Evolutionary conservation across 306 rosid genomes (phyloP).

Genomic region (Potentilla sterilis): DNA sequence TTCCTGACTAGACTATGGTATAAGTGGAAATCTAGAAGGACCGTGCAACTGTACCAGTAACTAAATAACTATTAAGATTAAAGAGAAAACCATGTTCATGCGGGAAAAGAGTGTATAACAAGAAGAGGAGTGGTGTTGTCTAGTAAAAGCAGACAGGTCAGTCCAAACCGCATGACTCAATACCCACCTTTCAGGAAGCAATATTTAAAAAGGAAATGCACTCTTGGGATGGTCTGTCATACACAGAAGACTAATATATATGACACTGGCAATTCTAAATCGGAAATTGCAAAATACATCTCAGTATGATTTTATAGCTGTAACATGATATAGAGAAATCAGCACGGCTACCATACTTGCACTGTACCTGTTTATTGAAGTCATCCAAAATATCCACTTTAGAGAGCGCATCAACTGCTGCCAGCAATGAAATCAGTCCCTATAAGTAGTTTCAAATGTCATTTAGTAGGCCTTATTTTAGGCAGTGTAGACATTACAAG

Average conservation of each 20-base stretch:
- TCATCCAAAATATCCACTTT: conserved; percentile 53
- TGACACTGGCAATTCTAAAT: neutral
- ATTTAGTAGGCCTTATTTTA: conserved; percentile 17
- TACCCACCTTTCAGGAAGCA: neutral
- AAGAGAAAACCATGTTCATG: neutral
- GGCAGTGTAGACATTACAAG: conserved; percentile 19
- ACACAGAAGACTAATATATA: neutral
- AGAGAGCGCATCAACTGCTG: conserved; percentile 85
- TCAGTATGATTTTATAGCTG: neutral
- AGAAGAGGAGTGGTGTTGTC: neutral
- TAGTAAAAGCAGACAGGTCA: neutral
- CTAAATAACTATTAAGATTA: neutral
- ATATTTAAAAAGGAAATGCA: neutral
- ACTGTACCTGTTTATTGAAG: conserved; percentile 70
- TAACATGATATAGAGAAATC: too few species aligned
- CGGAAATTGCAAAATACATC: neutral
- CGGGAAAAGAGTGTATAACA: neutral
- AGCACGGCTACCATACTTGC: conserved; percentile 11
- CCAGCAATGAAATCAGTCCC: conserved; percentile 86
- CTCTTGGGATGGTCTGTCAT: neutral
- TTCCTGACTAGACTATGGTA: neutral
- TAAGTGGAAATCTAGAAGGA: neutral
- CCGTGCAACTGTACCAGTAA: neutral
- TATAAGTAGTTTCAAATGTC: conserved; percentile 30
- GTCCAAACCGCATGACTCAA: neutral